Percentiles rank a stretch among this genome's conserved stretches.
phyloP scores from a whole-genome alignment of 2,329 filamentous ascomycete species.

The Fusarium pilosicola region DNA sequence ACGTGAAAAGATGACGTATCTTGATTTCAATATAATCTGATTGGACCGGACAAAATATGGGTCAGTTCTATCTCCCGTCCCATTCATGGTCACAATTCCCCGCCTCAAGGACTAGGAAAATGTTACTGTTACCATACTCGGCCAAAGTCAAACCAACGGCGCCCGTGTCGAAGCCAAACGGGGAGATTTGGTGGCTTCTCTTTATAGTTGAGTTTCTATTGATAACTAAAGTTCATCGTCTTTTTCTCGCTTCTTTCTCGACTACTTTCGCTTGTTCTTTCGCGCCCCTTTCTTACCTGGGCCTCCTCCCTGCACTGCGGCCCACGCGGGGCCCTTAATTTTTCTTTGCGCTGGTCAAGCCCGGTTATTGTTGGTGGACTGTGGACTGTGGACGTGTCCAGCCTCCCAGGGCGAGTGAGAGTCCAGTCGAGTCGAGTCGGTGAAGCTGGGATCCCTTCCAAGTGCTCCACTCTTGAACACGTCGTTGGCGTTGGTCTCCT shows the following conservation, averaged over 20 bases:
- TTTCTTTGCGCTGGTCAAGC: slow-evolving; percentile 25
- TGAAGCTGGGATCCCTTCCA: slow-evolving; percentile 36
- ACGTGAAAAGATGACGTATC: slow-evolving; percentile 32
- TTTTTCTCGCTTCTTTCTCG: not conserved
- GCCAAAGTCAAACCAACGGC: slow-evolving; percentile 12
- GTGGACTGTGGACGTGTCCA: slow-evolving; percentile 31
- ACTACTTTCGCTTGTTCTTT: not conserved
- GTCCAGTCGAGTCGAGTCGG: slow-evolving; percentile 35
- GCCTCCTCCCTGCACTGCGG: slow-evolving; percentile 23
- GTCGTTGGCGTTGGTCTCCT: slow-evolving; percentile 39
- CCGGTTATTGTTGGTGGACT: not conserved
- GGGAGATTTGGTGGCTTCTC: slow-evolving; percentile 2
- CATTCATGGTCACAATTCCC: slow-evolving; percentile 21
- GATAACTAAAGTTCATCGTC: not conserved
- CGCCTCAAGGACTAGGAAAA: slow-evolving; percentile 25
- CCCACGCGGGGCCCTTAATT: slow-evolving; percentile 38
- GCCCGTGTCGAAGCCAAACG: slow-evolving; percentile 1
- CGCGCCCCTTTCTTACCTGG: slow-evolving; percentile 12
- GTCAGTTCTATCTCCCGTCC: slow-evolving; percentile 11
- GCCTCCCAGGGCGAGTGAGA: slow-evolving; percentile 15
- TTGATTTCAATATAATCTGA: slow-evolving; percentile 22
- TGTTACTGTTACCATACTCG: slow-evolving; percentile 5
- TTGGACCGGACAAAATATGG: slow-evolving; percentile 36
- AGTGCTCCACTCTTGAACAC: slow-evolving; percentile 33
- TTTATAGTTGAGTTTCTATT: not conserved